Conservation (phyloP, 192 early-diverging fungal species). For the Backusella sp. region DNA sequence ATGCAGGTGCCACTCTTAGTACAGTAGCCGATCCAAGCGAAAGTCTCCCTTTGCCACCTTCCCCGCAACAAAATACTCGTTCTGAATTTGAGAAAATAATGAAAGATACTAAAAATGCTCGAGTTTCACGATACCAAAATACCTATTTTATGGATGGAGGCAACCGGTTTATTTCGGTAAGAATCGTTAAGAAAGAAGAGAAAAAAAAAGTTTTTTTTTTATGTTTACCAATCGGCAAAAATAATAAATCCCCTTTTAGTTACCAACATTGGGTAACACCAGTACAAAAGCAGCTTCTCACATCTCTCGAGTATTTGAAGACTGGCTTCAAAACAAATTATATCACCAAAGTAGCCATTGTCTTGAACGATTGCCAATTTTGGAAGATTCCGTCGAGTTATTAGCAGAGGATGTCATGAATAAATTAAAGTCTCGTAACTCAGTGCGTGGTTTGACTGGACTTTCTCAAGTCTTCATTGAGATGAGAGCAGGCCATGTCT, state of each 20-base stretch:
- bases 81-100: slow-evolving; percentile 13
- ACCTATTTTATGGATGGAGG: slow-evolving; percentile 41
- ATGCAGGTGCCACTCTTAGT: slow-evolving; percentile 13
- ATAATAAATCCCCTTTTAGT: slow-evolving; percentile 9
- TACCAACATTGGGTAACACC: slow-evolving; percentile 34
- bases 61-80: background rate
- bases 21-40: slow-evolving; percentile 1
- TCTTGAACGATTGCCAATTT: slow-evolving; percentile 33
- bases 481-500: slow-evolving; percentile 40
- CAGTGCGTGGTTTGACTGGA: slow-evolving; percentile 28
- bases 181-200: background rate
- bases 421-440: slow-evolving; percentile 26
- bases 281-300: slow-evolving; percentile 33
- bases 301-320: slow-evolving; percentile 37
- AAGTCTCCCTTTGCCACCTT: background rate
- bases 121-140: slow-evolving; percentile 29
- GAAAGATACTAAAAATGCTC: slow-evolving; percentile 14
- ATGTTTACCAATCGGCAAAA: background rate
- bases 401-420: slow-evolving; percentile 37
- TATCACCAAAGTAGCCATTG: slow-evolving; percentile 8
- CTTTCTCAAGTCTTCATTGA: slow-evolving; percentile 26
- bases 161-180: slow-evolving; percentile 41
- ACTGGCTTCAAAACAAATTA: slow-evolving; percentile 39
- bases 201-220: slow-evolving; percentile 2
- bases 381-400: slow-evolving; percentile 39